Conservation (phyloP, 1,284 basidiomycete genomes). For the Apiotrichum montevideense region DNA sequence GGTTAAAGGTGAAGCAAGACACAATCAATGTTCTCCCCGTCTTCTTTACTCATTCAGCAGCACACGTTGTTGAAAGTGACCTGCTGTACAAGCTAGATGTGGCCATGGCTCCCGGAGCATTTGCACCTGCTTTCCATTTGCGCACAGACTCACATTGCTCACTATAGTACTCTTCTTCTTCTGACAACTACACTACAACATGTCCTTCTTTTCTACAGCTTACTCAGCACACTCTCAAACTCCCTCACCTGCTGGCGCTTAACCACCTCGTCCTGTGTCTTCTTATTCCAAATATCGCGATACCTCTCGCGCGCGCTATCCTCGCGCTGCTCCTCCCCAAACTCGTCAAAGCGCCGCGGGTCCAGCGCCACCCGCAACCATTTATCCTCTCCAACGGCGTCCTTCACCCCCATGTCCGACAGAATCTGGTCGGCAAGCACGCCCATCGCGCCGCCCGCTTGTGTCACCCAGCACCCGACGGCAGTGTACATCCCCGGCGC, state of each 20-base stretch:
- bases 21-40: too few species aligned
- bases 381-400: background rate
- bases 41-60: too few species aligned
- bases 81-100: too few species aligned
- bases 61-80: too few species aligned
- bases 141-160: too few species aligned
- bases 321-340: background rate
- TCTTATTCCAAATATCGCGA: constrained; percentile 28
- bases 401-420: background rate
- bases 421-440: constrained; percentile 23
- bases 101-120: too few species aligned
- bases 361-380: constrained; percentile 17
- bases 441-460: constrained; percentile 19
- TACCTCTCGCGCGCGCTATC: constrained; percentile 17
- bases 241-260: too few species aligned
- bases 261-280: background rate
- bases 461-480: constrained; percentile 29
- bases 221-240: constrained; percentile 21
- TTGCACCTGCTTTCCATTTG: too few species aligned
- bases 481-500: constrained; percentile 18
- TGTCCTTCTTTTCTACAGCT: background rate
- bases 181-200: background rate
- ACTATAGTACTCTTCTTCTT: background rate
- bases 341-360: constrained; percentile 30
- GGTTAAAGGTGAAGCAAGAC: too few species aligned